Evolutionary conservation across 495 filamentous ascomycete genomes (phyloP).

Genomic region (Neurospora sp.): DNA sequence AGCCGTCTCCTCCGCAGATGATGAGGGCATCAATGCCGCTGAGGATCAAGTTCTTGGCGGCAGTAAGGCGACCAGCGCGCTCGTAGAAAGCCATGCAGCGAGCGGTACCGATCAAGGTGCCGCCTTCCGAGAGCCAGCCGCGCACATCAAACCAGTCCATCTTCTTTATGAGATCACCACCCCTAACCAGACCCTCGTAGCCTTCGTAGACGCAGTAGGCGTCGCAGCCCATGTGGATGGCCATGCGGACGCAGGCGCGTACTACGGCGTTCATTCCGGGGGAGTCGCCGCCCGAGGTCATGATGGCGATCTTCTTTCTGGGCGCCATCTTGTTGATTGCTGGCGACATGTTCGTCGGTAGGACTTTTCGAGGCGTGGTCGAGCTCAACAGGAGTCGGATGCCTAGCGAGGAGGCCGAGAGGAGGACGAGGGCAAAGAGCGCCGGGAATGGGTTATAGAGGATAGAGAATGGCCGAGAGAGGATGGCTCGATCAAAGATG

Average conservation of each 20-base stretch:
- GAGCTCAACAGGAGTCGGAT: constrained; percentile 6
- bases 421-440: constrained; percentile 12
- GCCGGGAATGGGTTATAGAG: constrained; percentile 16
- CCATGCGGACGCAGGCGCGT: constrained; percentile 86
- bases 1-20: constrained; percentile 95
- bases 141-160: constrained; percentile 92
- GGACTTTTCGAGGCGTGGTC: neutral
- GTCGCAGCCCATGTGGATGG: constrained; percentile 77
- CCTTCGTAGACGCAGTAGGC: constrained; percentile 88
- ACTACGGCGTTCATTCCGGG: constrained; percentile 97
- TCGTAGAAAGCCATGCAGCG: constrained; percentile 84
- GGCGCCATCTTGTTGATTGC: constrained; percentile 22
- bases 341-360: neutral
- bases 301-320: constrained; percentile 80
- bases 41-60: constrained; percentile 85
- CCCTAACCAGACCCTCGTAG: constrained; percentile 89
- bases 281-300: constrained; percentile 96
- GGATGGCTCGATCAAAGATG: constrained; percentile 7
- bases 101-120: constrained; percentile 93
- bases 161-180: constrained; percentile 76
- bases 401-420: constrained; percentile 12
- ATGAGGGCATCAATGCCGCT: constrained; percentile 93
- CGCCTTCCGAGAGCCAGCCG: constrained; percentile 87
- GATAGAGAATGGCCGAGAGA: constrained; percentile 14
- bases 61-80: constrained; percentile 66